Evolutionary conservation across 78 protist genomes (phyloP).

Genomic region (Blattamonas nauphoetae): DNA sequence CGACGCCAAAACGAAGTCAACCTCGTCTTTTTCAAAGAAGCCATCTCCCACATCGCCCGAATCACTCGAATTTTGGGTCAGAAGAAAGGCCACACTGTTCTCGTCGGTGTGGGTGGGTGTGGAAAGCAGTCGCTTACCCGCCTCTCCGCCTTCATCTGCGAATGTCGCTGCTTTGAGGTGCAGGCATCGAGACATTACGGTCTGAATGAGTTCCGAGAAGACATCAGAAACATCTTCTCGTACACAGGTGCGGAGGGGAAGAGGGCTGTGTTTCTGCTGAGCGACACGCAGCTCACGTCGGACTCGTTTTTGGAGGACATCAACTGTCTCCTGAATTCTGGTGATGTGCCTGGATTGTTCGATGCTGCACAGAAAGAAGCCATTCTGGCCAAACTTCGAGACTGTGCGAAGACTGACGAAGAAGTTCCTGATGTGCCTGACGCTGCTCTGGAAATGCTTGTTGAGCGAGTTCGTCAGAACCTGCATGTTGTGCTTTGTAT

Average conservation of each 20-base stretch:
- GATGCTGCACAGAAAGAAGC: constrained; percentile 34
- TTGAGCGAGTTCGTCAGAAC: constrained; percentile 31
- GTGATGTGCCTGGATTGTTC: constrained; percentile 50
- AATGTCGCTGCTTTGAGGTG: constrained; percentile 27
- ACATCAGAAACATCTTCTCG: constrained; percentile 36
- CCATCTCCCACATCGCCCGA: constrained; percentile 29
- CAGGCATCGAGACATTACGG: constrained; percentile 40
- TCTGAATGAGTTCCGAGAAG: constrained; percentile 52
- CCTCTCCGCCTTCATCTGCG: constrained; percentile 34
- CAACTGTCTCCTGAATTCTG: constrained; percentile 24
- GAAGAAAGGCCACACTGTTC: constrained; percentile 45
- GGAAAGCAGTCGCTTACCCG: constrained; percentile 52
- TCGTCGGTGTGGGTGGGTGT: constrained; percentile 50
- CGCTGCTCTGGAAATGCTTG: constrained; percentile 4
- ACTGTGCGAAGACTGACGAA: neutral
- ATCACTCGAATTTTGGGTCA: constrained; percentile 37
- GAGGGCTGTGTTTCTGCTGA: constrained; percentile 39
- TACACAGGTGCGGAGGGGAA: constrained; percentile 43
- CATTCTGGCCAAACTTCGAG: constrained; percentile 9
- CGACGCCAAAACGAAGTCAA: constrained; percentile 18
- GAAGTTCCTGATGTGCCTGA: constrained; percentile 33
- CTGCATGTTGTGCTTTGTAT: constrained; percentile 53
- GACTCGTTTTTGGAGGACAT: constrained; percentile 74
- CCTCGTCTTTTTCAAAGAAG: constrained; percentile 49
- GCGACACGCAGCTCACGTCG: constrained; percentile 59